Conservation (phyloP, 495 filamentous ascomycete species). For the Penicillium manginii region DNA sequence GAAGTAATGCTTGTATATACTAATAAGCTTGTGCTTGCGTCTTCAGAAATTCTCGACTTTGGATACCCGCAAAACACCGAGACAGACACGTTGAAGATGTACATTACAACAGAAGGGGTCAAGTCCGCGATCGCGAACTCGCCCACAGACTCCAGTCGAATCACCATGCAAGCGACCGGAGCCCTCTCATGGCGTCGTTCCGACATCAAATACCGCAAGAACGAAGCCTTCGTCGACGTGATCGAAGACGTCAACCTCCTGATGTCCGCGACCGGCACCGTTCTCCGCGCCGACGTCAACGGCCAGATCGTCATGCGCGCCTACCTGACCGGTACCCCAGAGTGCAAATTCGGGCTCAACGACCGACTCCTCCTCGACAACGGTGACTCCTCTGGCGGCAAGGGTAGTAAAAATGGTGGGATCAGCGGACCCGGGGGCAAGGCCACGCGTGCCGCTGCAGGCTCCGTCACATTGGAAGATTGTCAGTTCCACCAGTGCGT, state of each 20-base stretch:
- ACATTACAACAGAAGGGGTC: slow-evolving; percentile 99
- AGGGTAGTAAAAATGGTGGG: slow-evolving; percentile 35
- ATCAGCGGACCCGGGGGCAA: slow-evolving; percentile 56
- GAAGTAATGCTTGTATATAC: neutral
- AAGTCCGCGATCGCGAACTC: slow-evolving; percentile 85
- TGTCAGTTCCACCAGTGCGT: slow-evolving; percentile 99
- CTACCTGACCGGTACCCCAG: slow-evolving; percentile 93
- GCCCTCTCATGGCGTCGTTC: slow-evolving; percentile 95
- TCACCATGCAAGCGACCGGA: slow-evolving; percentile 99
- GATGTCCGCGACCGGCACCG: slow-evolving; percentile 94
- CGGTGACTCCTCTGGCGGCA: slow-evolving; percentile 56
- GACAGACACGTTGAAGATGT: slow-evolving; percentile 99
- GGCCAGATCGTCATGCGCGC: slow-evolving; percentile 99
- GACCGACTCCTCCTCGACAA: slow-evolving; percentile 91
- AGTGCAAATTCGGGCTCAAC: slow-evolving; percentile 99
- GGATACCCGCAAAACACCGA: slow-evolving; percentile 99
- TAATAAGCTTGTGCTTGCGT: neutral
- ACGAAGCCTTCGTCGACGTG: slow-evolving; percentile 98
- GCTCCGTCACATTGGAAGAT: slow-evolving; percentile 94
- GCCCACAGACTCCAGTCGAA: slow-evolving; percentile 79
- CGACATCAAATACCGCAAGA: slow-evolving; percentile 98
- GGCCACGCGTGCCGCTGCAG: slow-evolving; percentile 91
- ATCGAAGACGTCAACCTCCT: slow-evolving; percentile 99
- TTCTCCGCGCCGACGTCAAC: slow-evolving; percentile 95
- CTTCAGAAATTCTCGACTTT: slow-evolving; percentile 93